Percentiles rank a stretch among this genome's conserved stretches.
phyloP scores from a whole-genome alignment of 1,284 basidiomycete species.

The Fistulinella cinereoalba region DNA sequence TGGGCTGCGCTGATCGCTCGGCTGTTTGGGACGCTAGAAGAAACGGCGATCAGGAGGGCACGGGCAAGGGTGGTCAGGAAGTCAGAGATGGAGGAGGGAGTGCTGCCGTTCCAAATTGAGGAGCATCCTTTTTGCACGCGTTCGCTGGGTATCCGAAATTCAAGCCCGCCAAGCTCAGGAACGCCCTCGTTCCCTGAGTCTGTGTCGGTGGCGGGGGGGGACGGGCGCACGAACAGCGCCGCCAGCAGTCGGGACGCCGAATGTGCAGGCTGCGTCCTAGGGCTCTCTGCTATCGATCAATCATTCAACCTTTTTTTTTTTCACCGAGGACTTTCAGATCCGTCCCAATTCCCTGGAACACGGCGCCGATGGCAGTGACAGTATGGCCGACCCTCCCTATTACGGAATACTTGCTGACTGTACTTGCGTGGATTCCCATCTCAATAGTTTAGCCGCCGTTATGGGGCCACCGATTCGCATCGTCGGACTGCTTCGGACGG shows the following conservation, averaged over 20 bases:
- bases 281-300: not conserved
- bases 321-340: not conserved
- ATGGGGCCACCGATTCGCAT: no score
- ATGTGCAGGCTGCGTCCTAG: no score
- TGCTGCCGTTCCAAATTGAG: slow-evolving; percentile 26
- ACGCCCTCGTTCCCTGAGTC: not conserved
- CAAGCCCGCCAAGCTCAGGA: slow-evolving; percentile 15
- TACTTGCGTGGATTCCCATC: no score
- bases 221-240: no score
- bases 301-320: not conserved
- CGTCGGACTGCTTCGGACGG: no score
- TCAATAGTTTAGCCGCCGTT: no score
- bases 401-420: not conserved
- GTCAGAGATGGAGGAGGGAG: slow-evolving; percentile 1
- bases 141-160: slow-evolving; percentile 11
- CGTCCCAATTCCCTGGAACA: slow-evolving; percentile 27
- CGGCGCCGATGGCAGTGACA: slow-evolving; percentile 23
- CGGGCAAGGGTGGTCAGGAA: no score
- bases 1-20: slow-evolving; percentile 13
- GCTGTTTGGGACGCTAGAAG: slow-evolving; percentile 1
- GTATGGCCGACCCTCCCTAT: not conserved
- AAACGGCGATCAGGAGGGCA: slow-evolving; percentile 11
- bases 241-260: no score
- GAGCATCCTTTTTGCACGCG: no score
- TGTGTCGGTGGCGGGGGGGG: no score